These are phyloP conservation scores for Arachis stenosperma DNA, from an alignment of 306 rosid species.

Conservation along the genomic window DNA sequence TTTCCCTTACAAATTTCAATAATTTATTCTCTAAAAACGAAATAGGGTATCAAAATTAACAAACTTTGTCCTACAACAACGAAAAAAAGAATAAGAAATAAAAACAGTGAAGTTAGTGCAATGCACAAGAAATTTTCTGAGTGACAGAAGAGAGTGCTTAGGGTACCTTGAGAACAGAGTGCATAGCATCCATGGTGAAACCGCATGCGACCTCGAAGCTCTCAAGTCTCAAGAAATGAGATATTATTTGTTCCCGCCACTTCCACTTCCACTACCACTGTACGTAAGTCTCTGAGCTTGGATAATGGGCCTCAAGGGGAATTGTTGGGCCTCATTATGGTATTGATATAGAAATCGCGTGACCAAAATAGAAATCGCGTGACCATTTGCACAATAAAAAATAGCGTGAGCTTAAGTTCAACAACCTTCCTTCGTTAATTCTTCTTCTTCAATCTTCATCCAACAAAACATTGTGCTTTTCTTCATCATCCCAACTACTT, in stretches of 20 bases:
- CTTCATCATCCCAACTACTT: too few relatives aligned
- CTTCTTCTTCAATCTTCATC: too few relatives aligned
- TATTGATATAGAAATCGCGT: too few relatives aligned
- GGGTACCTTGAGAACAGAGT: constrained; percentile 64
- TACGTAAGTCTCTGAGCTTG: background rate
- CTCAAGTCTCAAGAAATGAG: background rate
- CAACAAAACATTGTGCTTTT: too few relatives aligned
- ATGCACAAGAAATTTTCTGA: constrained; percentile 12
- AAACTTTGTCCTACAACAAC: background rate
- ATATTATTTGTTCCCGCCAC: constrained; percentile 29
- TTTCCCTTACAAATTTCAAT: constrained; percentile 2
- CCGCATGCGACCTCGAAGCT: background rate
- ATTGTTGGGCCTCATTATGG: too few relatives aligned
- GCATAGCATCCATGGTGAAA: constrained; percentile 45
- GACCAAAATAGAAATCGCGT: too few relatives aligned
- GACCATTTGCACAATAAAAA: too few relatives aligned
- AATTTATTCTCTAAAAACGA: background rate
- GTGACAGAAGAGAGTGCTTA: background rate
- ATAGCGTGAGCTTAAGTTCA: too few relatives aligned
- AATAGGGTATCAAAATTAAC: constrained; percentile 2
- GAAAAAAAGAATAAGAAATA: background rate
- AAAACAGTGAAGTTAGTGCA: background rate
- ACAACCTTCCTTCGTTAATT: too few relatives aligned
- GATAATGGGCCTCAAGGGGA: background rate
- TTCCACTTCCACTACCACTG: background rate